phyloP scores from a whole-genome alignment of 1,139 yeast genomes.

The Petasospora fabianii region DNA sequence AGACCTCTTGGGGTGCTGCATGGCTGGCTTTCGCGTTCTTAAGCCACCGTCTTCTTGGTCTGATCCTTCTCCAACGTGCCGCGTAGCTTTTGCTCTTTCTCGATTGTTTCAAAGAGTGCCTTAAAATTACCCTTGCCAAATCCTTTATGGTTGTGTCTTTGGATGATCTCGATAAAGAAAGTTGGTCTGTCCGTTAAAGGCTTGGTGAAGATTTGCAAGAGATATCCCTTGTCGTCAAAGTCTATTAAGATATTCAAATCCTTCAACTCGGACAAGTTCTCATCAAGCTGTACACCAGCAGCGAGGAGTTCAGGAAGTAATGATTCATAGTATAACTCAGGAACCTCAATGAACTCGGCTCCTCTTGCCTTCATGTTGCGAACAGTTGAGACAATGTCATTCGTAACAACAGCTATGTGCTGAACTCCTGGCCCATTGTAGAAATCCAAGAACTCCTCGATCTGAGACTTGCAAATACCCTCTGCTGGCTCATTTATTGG shows the following conservation, averaged over 20 bases:
- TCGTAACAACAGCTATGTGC: slow-evolving; percentile 68
- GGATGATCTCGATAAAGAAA: slow-evolving; percentile 74
- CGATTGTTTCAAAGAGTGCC: slow-evolving; percentile 76
- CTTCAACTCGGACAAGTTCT: slow-evolving; percentile 44
- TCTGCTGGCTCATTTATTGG: slow-evolving; percentile 83
- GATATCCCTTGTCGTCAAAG: slow-evolving; percentile 67
- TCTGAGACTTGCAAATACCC: slow-evolving; percentile 65
- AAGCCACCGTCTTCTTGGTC: no score
- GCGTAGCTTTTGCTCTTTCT: slow-evolving; percentile 47
- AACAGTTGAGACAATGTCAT: slow-evolving; percentile 59
- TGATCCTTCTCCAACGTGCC: slow-evolving; percentile 22
- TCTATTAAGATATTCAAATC: slow-evolving; percentile 61
- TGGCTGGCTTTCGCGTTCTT: no score
- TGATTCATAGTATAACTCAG: slow-evolving; percentile 50
- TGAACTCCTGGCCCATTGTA: slow-evolving; percentile 82
- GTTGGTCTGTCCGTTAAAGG: slow-evolving; percentile 80
- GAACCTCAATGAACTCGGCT: slow-evolving; percentile 62
- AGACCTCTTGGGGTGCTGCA: no score
- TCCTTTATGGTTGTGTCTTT: slow-evolving; percentile 74
- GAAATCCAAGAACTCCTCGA: slow-evolving; percentile 75
- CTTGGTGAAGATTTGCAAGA: slow-evolving; percentile 73
- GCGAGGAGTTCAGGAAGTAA: slow-evolving; percentile 42
- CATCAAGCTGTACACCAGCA: slow-evolving; percentile 42
- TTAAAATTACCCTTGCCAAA: slow-evolving; percentile 87
- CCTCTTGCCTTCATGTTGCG: slow-evolving; percentile 52